Evolutionary conservation across 768 basidiomycete species (phyloP).

Genomic region (Naganishia vishniacii): DNA sequence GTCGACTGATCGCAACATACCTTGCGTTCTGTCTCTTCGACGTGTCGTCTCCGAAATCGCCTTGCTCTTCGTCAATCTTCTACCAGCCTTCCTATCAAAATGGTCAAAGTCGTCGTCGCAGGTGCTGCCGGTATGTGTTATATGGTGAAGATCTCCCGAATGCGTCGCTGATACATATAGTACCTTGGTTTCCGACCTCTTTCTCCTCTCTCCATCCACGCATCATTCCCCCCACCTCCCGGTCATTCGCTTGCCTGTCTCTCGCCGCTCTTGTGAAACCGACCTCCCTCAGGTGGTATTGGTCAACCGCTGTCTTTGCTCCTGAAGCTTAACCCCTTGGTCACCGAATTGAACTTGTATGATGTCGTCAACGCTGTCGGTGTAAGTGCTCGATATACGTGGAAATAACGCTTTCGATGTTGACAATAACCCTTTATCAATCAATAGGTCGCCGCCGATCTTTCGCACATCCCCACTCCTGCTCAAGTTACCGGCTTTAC

Average conservation of each 20-base stretch:
- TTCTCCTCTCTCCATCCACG: neutral
- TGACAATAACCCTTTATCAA: neutral
- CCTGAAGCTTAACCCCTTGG: slow-evolving; percentile 85
- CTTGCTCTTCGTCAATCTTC: slow-evolving; percentile 7
- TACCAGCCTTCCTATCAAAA: slow-evolving; percentile 38
- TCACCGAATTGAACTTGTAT: slow-evolving; percentile 76
- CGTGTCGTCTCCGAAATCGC: neutral
- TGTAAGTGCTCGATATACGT: slow-evolving; percentile 50
- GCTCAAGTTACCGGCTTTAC: slow-evolving; percentile 60
- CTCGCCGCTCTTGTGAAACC: neutral
- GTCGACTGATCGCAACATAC: neutral
- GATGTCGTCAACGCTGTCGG: slow-evolving; percentile 94
- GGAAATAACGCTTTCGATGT: neutral
- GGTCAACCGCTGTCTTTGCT: slow-evolving; percentile 93
- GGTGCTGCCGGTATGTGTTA: slow-evolving; percentile 73
- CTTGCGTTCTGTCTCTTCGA: too few relatives aligned
- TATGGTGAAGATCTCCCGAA: neutral
- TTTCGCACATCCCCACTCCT: slow-evolving; percentile 84
- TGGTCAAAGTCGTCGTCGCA: slow-evolving; percentile 87
- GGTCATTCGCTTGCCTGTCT: too few relatives aligned
- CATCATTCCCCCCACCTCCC: slow-evolving; percentile 21
- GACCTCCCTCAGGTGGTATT: slow-evolving; percentile 62
- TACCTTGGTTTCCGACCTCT: neutral
- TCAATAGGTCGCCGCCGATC: slow-evolving; percentile 72
- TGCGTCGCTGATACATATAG: neutral